Evolutionary conservation across 2,329 filamentous ascomycete genomes (phyloP).

Genomic region (Aschersonia sp.): DNA sequence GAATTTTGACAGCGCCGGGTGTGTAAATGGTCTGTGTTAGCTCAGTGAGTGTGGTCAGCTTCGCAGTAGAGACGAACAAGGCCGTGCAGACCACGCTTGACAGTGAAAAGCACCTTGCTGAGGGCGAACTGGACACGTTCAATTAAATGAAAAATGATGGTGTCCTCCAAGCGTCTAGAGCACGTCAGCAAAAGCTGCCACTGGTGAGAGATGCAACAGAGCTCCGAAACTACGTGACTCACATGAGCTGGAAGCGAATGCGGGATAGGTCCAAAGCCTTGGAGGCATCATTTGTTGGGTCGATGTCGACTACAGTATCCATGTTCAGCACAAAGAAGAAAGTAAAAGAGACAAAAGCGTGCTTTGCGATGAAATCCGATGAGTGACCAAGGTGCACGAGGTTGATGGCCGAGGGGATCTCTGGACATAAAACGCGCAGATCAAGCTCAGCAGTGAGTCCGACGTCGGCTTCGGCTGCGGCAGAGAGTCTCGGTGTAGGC

Average conservation of each 20-base stretch:
- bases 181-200: not conserved
- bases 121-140: constrained; percentile 96
- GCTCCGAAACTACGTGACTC: constrained; percentile 14
- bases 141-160: constrained; percentile 92
- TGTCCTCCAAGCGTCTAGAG: constrained; percentile 81
- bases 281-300: constrained; percentile 47
- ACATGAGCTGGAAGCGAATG: constrained; percentile 93
- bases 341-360: too few species aligned
- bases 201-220: too few species aligned
- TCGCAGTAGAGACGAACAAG: not conserved
- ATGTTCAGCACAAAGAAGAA: constrained; percentile 31
- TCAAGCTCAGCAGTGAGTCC: too few species aligned
- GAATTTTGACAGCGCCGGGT: constrained; percentile 67
- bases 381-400: not conserved
- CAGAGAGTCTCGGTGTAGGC: too few species aligned
- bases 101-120: constrained; percentile 36
- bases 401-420: too few species aligned
- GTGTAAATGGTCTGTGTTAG: constrained; percentile 60
- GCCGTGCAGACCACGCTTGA: not conserved
- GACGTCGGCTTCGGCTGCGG: too few species aligned
- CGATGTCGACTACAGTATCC: constrained; percentile 79
- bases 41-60: not conserved
- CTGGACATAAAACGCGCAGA: too few species aligned
- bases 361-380: not conserved
- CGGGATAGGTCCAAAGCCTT: constrained; percentile 80